Evolutionary conservation across 495 filamentous ascomycete species (phyloP).

Genomic region (Penicillium arizonense): DNA sequence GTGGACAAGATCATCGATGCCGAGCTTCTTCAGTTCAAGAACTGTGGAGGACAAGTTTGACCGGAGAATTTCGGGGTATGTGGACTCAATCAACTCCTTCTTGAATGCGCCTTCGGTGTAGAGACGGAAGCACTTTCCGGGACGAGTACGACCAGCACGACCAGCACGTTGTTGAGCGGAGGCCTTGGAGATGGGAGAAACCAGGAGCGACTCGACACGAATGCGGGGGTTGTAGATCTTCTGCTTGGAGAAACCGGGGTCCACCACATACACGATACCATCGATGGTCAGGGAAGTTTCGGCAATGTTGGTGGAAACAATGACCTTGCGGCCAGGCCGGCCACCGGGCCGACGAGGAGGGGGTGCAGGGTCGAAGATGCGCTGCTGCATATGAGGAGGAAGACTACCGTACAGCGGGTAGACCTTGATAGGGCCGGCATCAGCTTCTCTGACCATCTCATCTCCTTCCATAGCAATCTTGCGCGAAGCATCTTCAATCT

Average conservation of each 20-base stretch:
- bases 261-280: constrained; percentile 98
- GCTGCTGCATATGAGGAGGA: constrained; percentile 88
- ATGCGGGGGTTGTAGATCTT: constrained; percentile 99
- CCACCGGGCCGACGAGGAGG: constrained; percentile 69
- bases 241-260: constrained; percentile 98
- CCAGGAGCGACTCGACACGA: constrained; percentile 91
- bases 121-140: constrained; percentile 95
- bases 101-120: constrained; percentile 98
- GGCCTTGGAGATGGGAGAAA: constrained; percentile 95
- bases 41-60: constrained; percentile 95
- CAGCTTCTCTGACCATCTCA: constrained; percentile 85
- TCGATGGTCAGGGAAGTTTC: constrained; percentile 98
- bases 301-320: constrained; percentile 96
- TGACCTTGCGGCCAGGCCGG: constrained; percentile 87
- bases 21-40: constrained; percentile 95
- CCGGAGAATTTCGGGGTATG: constrained; percentile 91
- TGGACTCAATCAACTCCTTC: constrained; percentile 95
- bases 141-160: constrained; percentile 96
- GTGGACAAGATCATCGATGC: constrained; percentile 93
- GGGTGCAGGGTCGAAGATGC: constrained; percentile 90
- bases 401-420: constrained; percentile 95
- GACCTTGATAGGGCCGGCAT: constrained; percentile 83
- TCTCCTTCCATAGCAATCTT: constrained; percentile 90
- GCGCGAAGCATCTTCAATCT: constrained; percentile 93
- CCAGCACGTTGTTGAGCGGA: constrained; percentile 98